A percentile compares a stretch with the other conserved stretches of the same genome.
Evolutionary conservation across 805 yeast species (phyloP).

Genomic region (Diddensiella caesifluorescens): DNA sequence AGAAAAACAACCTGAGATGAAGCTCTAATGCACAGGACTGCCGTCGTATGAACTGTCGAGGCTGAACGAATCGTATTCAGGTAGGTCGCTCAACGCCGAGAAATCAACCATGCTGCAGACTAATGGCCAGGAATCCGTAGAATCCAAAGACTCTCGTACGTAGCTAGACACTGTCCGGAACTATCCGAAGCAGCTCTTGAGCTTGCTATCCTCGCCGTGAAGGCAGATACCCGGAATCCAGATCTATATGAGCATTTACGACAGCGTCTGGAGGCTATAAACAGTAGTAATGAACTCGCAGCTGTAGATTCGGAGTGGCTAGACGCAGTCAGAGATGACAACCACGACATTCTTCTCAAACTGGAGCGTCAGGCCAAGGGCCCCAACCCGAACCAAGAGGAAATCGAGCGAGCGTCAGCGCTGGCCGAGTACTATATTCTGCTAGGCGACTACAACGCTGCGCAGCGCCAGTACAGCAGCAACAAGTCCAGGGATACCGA

Average conservation of each 20-base stretch:
- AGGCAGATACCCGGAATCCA: background rate
- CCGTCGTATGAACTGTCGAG: background rate
- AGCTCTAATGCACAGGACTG: too few relatives aligned
- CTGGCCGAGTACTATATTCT: background rate
- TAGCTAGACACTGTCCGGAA: background rate
- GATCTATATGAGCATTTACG: background rate
- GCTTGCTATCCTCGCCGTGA: background rate
- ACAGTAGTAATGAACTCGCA: background rate
- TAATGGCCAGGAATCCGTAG: background rate
- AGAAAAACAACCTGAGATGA: too few relatives aligned
- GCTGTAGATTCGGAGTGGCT: background rate
- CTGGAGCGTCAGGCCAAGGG: background rate
- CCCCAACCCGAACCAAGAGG: too few relatives aligned
- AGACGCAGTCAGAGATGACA: background rate
- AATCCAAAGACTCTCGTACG: background rate
- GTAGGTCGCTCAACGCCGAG: background rate
- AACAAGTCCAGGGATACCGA: background rate
- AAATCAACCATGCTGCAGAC: background rate
- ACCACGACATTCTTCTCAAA: background rate
- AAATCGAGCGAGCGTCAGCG: too few relatives aligned
- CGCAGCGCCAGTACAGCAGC: conserved; percentile 1
- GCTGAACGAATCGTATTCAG: background rate
- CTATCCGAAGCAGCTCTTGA: background rate
- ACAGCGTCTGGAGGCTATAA: background rate
- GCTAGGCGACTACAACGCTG: background rate